A percentile compares a stretch with the other conserved stretches of the same genome.
Evolutionary conservation across 495 filamentous ascomycete genomes (phyloP).

Genomic region (Durotheca rogersii): DNA sequence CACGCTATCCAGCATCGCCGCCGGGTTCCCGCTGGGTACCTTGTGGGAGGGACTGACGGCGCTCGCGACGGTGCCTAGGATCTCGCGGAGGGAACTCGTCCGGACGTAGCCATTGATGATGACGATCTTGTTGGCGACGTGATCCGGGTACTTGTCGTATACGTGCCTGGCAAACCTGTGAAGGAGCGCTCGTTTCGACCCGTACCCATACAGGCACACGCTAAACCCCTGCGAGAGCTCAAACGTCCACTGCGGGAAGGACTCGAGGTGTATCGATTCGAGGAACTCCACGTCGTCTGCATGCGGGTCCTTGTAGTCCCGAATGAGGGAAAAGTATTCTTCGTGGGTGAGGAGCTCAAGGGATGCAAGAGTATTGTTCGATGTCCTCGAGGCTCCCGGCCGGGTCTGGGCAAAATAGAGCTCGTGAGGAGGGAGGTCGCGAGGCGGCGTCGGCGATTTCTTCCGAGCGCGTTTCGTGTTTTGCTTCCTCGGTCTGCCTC

Average conservation of each 20-base stretch:
- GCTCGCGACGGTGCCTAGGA: constrained; percentile 71
- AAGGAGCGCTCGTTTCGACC: constrained; percentile 77
- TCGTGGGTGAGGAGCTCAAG: constrained; percentile 80
- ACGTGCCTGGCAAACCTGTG: constrained; percentile 75
- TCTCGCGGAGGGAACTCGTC: constrained; percentile 72
- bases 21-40: constrained; percentile 40
- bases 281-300: constrained; percentile 68
- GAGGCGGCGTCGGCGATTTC: constrained; percentile 75
- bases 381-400: constrained; percentile 76
- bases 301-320: constrained; percentile 69
- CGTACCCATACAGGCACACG: constrained; percentile 88
- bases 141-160: constrained; percentile 48
- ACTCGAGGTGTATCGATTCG: constrained; percentile 70
- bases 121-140: constrained; percentile 61
- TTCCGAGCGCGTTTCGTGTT: constrained; percentile 50
- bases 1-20: constrained; percentile 45
- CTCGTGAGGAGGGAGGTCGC: constrained; percentile 80
- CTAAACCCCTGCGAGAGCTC: constrained; percentile 89
- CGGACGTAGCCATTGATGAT: constrained; percentile 87
- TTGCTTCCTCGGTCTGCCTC: constrained; percentile 42
- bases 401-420: constrained; percentile 93
- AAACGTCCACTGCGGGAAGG: constrained; percentile 90
- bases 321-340: constrained; percentile 77
- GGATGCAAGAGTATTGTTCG: constrained; percentile 78
- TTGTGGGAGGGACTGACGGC: constrained; percentile 59